Evolutionary conservation across 1,284 basidiomycete genomes (phyloP).

Genomic region (Cryptococcus wingfieldii): DNA sequence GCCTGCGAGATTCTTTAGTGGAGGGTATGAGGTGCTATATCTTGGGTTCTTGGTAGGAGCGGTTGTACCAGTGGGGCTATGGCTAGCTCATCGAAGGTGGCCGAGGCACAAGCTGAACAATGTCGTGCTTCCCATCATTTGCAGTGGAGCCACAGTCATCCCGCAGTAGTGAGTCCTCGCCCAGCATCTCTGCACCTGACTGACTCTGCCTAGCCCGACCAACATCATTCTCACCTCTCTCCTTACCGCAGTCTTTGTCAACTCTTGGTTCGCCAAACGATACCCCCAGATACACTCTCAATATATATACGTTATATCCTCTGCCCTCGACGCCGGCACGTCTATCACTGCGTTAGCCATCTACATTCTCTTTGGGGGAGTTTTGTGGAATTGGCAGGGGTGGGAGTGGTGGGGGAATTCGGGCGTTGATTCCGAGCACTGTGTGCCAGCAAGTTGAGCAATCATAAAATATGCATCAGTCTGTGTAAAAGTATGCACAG

Average conservation of each 20-base stretch:
- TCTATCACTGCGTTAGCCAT: conserved; percentile 51
- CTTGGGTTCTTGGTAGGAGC: conserved; percentile 52
- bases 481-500: no score
- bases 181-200: neutral
- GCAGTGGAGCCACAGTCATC: conserved; percentile 49
- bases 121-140: conserved; percentile 53
- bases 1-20: conserved; percentile 51
- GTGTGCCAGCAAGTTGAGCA: conserved; percentile 34
- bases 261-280: conserved; percentile 43
- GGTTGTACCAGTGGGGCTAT: conserved; percentile 47
- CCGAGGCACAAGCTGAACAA: conserved; percentile 43
- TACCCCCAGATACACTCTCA: conserved; percentile 35
- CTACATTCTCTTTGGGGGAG: conserved; percentile 47
- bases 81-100: conserved; percentile 49
- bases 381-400: conserved; percentile 32
- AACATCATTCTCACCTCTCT: conserved; percentile 53
- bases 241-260: conserved; percentile 46
- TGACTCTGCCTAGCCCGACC: conserved; percentile 42
- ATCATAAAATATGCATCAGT: no score
- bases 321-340: conserved; percentile 52
- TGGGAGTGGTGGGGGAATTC: conserved; percentile 48
- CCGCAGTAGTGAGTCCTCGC: conserved; percentile 42
- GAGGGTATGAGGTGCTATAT: conserved; percentile 49
- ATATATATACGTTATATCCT: conserved; percentile 47
- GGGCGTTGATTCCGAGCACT: conserved; percentile 46